phyloP scores from a whole-genome alignment of 441 rosid species.

The Syzygium malaccense region DNA sequence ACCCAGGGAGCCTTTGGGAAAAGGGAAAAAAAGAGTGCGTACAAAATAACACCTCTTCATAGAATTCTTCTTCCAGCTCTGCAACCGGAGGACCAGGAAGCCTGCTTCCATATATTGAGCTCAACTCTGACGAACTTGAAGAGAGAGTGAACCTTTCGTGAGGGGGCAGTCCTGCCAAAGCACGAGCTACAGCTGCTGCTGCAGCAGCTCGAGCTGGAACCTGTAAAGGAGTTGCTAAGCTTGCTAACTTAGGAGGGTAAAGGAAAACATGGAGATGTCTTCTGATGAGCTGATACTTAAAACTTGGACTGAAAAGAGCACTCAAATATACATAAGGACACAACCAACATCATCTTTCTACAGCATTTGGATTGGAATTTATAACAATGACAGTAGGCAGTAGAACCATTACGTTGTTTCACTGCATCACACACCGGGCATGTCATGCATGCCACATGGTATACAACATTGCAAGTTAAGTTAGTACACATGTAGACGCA shows the following conservation, averaged over 20 bases:
- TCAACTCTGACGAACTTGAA: constrained; percentile 65
- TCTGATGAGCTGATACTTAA: background rate
- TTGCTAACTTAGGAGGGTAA: background rate
- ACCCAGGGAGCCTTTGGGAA: background rate
- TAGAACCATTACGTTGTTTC: background rate
- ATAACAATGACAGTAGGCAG: background rate
- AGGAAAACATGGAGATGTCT: background rate
- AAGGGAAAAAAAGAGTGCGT: background rate
- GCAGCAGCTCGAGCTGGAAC: constrained; percentile 96
- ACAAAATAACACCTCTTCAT: constrained; percentile 52
- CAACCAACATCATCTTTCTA: background rate
- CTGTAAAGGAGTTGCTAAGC: constrained; percentile 17
- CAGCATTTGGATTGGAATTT: background rate
- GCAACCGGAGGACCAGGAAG: constrained; percentile 46
- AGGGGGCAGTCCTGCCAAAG: constrained; percentile 68
- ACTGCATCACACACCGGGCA: background rate
- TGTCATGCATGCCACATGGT: background rate
- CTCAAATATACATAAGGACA: background rate
- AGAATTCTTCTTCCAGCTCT: constrained; percentile 79
- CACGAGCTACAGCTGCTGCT: constrained; percentile 94
- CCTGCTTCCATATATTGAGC: constrained; percentile 69
- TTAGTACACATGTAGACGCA: background rate
- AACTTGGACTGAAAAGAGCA: background rate
- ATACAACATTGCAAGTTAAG: background rate
- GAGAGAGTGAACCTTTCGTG: constrained; percentile 68